Evolutionary conservation across 2,329 filamentous ascomycete species (phyloP).

Genomic region (Sporothrix inflata): DNA sequence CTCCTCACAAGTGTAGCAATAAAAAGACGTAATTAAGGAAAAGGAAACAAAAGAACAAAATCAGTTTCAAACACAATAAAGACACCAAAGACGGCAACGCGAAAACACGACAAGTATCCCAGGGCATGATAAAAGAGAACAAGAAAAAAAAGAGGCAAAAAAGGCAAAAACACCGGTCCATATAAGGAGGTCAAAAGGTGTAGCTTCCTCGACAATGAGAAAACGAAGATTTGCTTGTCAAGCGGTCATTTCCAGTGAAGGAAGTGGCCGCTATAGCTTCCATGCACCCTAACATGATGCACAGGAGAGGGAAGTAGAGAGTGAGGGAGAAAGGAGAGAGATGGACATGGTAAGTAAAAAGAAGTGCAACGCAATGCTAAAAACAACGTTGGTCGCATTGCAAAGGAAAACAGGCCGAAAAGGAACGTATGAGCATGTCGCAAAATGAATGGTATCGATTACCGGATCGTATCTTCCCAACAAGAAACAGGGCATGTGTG

Average conservation of each 20-base stretch:
- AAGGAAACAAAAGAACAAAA: neutral
- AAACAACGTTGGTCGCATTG: neutral
- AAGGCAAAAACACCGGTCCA: conserved; percentile 1
- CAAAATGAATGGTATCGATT: conserved; percentile 22
- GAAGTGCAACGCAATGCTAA: neutral
- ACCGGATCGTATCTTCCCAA: neutral
- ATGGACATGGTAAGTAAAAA: neutral
- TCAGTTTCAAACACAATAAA: neutral
- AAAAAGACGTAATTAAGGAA: neutral
- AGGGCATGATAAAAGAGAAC: neutral
- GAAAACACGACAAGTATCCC: no score
- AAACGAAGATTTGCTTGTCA: neutral
- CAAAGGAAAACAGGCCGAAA: neutral
- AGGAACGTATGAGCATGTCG: conserved; percentile 7
- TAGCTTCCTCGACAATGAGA: no score
- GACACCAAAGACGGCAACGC: neutral
- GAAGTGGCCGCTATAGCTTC: neutral
- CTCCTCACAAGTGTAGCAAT: neutral
- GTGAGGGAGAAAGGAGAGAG: neutral
- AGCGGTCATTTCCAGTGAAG: neutral
- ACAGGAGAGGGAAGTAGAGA: neutral
- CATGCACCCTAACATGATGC: neutral
- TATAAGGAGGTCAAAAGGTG: neutral
- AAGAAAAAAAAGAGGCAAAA: neutral
- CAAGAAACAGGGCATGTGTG: neutral